phyloP scores from a whole-genome alignment of 306 rosid genomes.

The Malus orientalis region DNA sequence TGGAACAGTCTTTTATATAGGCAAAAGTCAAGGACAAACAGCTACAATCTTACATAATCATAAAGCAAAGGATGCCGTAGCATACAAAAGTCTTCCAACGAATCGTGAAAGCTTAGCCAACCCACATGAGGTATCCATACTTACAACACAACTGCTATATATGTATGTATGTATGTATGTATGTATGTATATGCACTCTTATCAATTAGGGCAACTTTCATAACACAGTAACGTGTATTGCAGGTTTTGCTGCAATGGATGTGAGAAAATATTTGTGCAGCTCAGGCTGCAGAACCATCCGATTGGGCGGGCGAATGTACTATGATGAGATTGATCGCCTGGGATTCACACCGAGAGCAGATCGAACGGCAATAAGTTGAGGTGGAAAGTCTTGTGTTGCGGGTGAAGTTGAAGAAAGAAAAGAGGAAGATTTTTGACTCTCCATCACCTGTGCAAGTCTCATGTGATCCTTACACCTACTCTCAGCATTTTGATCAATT shows the following conservation, averaged over 20 bases:
- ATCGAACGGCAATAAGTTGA: neutral
- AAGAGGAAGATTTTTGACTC: slow-evolving; percentile 23
- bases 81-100: too few species aligned
- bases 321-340: neutral
- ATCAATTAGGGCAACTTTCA: neutral
- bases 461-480: slow-evolving; percentile 48
- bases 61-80: too few species aligned
- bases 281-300: slow-evolving; percentile 24
- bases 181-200: neutral
- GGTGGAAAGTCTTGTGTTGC: slow-evolving; percentile 26
- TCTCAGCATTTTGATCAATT: slow-evolving; percentile 55
- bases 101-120: too few species aligned
- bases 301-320: slow-evolving; percentile 13
- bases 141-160: neutral
- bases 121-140: too few species aligned
- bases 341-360: neutral
- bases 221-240: neutral
- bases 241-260: slow-evolving; percentile 12
- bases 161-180: neutral
- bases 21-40: too few species aligned
- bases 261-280: slow-evolving; percentile 24
- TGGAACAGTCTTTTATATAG: too few species aligned
- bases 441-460: neutral
- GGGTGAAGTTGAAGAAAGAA: slow-evolving; percentile 33
- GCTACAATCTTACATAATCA: too few species aligned